Evolutionary conservation across 768 basidiomycete genomes (phyloP), one percentile per base, ranked within the genome.

Genomic region (Inosperma sp.): DNA sequence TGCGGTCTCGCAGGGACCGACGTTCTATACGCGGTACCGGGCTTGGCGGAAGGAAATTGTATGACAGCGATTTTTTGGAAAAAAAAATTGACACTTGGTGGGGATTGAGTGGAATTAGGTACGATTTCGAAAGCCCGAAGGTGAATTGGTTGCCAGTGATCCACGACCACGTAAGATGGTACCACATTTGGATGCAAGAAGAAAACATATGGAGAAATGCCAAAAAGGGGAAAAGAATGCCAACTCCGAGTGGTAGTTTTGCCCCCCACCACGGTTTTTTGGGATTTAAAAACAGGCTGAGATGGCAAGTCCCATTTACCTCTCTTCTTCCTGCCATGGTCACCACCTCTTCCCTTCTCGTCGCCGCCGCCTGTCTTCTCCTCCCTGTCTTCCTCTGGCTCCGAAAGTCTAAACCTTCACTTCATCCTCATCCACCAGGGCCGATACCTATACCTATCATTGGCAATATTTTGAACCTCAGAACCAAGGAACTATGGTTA

Each of bases 341-440:
- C 35, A 58, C 61, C 57, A 58, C 37, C 51, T 50, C 64, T 55
- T 61, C 65, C 54, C 48, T 67, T 48, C 59, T 61, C 48, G 60
- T 66, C 53, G 72, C 64, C 46, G 60, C 69, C 30, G 65, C 62
- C 33, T 62, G 68, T 46, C 62, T 75, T 65, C 65, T 74, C 56
- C 61, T 69, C 63, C 60, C 69, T 55, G 58, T 70, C 57, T 68
- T 66, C 58, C 56, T 73, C 49, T 74, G 69, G 69, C 63, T 70
- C 64, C 71, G 71, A 59, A 76, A 72, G 69, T 55, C 68, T 66
- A 72, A 70, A 66, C 54, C 66, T 66, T 65, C 67, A 56, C 51
- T 35, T 1, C 16, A 12, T 48, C 65, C 37, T 29, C 51, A 60
- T 9, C 66, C 66, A 35, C 68, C 68, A 2, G 69, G 69, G 12